phyloP scores from a whole-genome alignment of 2,329 filamentous ascomycete species.

The Pseudohalonectria lignicola region DNA sequence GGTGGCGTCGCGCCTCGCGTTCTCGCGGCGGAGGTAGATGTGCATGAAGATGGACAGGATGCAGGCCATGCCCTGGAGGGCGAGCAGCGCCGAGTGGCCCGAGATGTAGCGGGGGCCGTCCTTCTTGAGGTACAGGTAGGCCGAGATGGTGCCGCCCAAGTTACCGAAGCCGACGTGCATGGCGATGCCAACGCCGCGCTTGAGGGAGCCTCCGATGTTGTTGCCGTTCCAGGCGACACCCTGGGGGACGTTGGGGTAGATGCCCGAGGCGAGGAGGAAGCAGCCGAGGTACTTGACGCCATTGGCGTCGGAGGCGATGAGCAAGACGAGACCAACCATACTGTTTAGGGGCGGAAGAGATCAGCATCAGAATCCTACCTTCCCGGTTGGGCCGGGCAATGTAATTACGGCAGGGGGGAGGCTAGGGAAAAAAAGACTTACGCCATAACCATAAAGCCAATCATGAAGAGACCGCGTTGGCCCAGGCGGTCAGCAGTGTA shows the following conservation, averaged over 20 bases:
- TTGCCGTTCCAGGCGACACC: slow-evolving; percentile 39
- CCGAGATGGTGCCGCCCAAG: slow-evolving; percentile 23
- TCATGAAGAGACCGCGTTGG: slow-evolving; percentile 43
- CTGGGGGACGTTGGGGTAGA: slow-evolving; percentile 37
- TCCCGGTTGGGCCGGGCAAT: slow-evolving; percentile 4
- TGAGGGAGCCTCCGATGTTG: slow-evolving; percentile 37
- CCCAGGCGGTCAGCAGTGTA: slow-evolving; percentile 43
- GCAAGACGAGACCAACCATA: slow-evolving; percentile 8
- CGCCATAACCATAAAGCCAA: slow-evolving; percentile 33
- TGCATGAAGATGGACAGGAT: slow-evolving; percentile 43
- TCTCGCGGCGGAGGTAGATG: slow-evolving; percentile 44
- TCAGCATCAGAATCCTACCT: too few species aligned
- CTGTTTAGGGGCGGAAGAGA: slow-evolving; percentile 5
- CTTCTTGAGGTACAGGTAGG: slow-evolving; percentile 9
- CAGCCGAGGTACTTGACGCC: slow-evolving; percentile 21
- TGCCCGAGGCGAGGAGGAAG: slow-evolving; percentile 26
- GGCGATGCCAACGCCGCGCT: slow-evolving; percentile 38
- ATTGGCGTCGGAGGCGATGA: slow-evolving; percentile 12
- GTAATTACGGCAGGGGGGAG: too few species aligned
- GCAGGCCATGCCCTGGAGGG: slow-evolving; percentile 29
- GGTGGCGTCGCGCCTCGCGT: slow-evolving; percentile 36
- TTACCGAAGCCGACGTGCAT: slow-evolving; percentile 40
- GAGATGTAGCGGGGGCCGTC: slow-evolving; percentile 29
- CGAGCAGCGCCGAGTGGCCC: slow-evolving; percentile 34
- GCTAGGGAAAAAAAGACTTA: slow-evolving; percentile 4